Conservation (phyloP, 73 alveolate species). For the Stentor roeselii region DNA sequence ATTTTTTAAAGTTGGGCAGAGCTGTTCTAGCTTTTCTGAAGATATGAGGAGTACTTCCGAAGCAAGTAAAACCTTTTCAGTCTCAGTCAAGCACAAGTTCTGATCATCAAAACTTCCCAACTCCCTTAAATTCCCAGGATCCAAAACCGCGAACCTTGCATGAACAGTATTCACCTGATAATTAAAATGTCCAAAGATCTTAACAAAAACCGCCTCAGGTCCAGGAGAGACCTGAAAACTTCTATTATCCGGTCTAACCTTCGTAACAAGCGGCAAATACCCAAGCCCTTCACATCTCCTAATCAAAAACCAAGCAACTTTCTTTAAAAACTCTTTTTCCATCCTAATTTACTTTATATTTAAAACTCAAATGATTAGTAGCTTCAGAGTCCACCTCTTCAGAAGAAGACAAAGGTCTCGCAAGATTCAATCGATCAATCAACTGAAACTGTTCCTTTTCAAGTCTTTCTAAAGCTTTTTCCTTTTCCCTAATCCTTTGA, state of each 20-base stretch:
- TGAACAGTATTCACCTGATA: neutral
- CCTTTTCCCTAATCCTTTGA: too few relatives aligned
- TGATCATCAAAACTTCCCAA: conserved; percentile 10
- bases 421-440: too few relatives aligned
- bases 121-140: neutral
- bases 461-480: too few relatives aligned
- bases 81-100: conserved; percentile 2
- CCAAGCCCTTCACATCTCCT: conserved; percentile 6
- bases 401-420: too few relatives aligned
- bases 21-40: too few relatives aligned
- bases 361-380: too few relatives aligned
- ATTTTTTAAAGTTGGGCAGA: too few relatives aligned
- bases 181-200: neutral
- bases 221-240: neutral
- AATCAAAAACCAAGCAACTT: neutral
- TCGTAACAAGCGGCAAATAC: neutral
- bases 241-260: neutral
- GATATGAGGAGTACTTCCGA: too few relatives aligned
- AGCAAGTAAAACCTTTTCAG: neutral
- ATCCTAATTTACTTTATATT: neutral
- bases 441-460: too few relatives aligned
- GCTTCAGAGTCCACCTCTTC: too few relatives aligned
- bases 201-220: neutral
- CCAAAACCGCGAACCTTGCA: neutral
- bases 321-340: neutral